A percentile compares a stretch with the other conserved stretches of the same genome.
phyloP scores from a whole-genome alignment of 257 asterid genomes.

The Solanum pimpinellifolium region DNA sequence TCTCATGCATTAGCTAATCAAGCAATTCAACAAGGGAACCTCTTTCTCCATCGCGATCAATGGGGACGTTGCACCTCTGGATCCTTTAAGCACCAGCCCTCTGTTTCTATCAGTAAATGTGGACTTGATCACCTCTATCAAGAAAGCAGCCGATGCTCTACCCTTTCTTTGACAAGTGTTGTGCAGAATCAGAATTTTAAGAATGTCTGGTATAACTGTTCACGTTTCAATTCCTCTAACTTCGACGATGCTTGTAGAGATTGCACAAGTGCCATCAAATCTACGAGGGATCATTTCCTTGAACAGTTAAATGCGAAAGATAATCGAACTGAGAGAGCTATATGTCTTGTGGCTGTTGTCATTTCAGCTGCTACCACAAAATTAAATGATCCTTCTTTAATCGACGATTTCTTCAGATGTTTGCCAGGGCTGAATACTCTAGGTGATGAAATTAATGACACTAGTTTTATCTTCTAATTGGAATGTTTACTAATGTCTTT shows the following conservation, averaged over 20 bases:
- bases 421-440: slow-evolving; percentile 34
- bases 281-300: slow-evolving; percentile 12
- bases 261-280: slow-evolving; percentile 25
- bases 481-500: neutral
- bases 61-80: slow-evolving; percentile 26
- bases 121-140: slow-evolving; percentile 27
- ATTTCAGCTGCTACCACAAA: slow-evolving; percentile 30
- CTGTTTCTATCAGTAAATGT: slow-evolving; percentile 32
- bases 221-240: slow-evolving; percentile 20
- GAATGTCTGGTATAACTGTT: slow-evolving; percentile 16
- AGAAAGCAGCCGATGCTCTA: slow-evolving; percentile 33
- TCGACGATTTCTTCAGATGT: slow-evolving; percentile 41
- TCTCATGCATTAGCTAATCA: slow-evolving; percentile 41
- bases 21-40: slow-evolving; percentile 12
- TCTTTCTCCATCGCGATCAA: slow-evolving; percentile 28
- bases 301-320: neutral
- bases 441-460: slow-evolving; percentile 21
- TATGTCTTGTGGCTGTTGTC: slow-evolving; percentile 37
- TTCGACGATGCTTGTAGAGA: slow-evolving; percentile 35
- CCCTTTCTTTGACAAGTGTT: slow-evolving; percentile 7
- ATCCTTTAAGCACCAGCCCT: slow-evolving; percentile 28
- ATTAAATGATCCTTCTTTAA: slow-evolving; percentile 4
- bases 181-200: neutral
- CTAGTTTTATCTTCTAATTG: neutral
- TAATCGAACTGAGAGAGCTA: slow-evolving; percentile 19